A percentile compares a stretch with the other conserved stretches of the same genome.
phyloP scores from a whole-genome alignment of 768 basidiomycete genomes.

The Serendipita sp. region DNA sequence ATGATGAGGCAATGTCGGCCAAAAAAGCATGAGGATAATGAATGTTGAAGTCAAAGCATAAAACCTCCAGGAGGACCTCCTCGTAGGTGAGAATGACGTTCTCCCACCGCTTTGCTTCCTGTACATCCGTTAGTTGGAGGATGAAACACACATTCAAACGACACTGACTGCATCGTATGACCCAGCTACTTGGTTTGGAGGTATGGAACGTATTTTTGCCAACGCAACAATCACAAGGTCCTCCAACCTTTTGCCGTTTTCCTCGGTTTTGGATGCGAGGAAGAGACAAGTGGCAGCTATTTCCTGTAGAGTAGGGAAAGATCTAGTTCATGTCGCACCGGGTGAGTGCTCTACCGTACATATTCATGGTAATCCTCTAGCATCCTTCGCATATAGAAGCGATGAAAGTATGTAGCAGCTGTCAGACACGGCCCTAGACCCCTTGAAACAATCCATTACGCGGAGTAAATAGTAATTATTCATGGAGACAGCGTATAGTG shows the following conservation, averaged over 20 bases:
- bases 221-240: conserved; percentile 66
- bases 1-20: conserved; percentile 50
- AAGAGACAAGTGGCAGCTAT: conserved; percentile 78
- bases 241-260: conserved; percentile 72
- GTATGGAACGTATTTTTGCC: conserved; percentile 46
- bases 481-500: neutral
- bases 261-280: conserved; percentile 82
- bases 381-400: conserved; percentile 78
- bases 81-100: conserved; percentile 54
- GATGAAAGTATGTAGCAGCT: conserved; percentile 80
- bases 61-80: conserved; percentile 61
- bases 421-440: conserved; percentile 72
- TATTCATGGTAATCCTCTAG: conserved; percentile 70
- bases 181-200: conserved; percentile 26
- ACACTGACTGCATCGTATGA: neutral
- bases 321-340: neutral
- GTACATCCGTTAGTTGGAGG: conserved; percentile 7
- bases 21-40: conserved; percentile 62
- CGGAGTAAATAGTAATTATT: conserved; percentile 9
- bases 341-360: conserved; percentile 23
- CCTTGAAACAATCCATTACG: conserved; percentile 25
- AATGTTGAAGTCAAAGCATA: conserved; percentile 75
- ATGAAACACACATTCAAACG: conserved; percentile 3
- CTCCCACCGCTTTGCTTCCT: conserved; percentile 68
- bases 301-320: conserved; percentile 31